Percentiles rank a stretch among this genome's conserved stretches.
Conservation (phyloP, 1,284 basidiomycete species). For the Flammula alnicola region DNA sequence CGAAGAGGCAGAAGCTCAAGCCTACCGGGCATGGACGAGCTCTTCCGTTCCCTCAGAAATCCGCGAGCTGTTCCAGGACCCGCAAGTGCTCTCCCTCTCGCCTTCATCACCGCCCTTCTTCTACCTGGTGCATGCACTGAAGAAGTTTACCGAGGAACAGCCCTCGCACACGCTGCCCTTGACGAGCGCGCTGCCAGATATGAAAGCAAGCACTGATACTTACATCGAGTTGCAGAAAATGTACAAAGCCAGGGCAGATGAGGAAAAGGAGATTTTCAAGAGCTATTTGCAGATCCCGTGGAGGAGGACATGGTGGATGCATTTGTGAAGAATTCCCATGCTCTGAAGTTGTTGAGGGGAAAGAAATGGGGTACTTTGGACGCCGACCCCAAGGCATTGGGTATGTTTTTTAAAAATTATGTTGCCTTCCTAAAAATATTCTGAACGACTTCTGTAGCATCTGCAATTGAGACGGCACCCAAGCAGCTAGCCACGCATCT, state of each 20-base stretch:
- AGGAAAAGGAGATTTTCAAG: slow-evolving; percentile 68
- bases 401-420: slow-evolving; percentile 45
- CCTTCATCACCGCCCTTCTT: slow-evolving; percentile 72
- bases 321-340: slow-evolving; percentile 93
- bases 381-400: slow-evolving; percentile 53
- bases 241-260: slow-evolving; percentile 73
- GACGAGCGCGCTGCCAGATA: slow-evolving; percentile 84
- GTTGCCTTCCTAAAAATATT: background rate
- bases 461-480: slow-evolving; percentile 43
- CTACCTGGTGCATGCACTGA: slow-evolving; percentile 83
- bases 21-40: slow-evolving; percentile 74
- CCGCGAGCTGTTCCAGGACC: slow-evolving; percentile 66
- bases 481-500: slow-evolving; percentile 68
- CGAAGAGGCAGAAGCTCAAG: slow-evolving; percentile 88
- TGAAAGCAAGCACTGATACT: slow-evolving; percentile 88
- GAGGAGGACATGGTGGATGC: slow-evolving; percentile 68
- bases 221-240: slow-evolving; percentile 84
- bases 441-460: slow-evolving; percentile 32
- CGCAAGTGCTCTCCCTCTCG: slow-evolving; percentile 44
- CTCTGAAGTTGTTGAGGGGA: slow-evolving; percentile 79
- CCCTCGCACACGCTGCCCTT: slow-evolving; percentile 54
- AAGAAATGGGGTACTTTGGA: slow-evolving; percentile 67
- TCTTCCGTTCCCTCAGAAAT: slow-evolving; percentile 76
- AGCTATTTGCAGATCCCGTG: slow-evolving; percentile 46
- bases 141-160: slow-evolving; percentile 54